Evolutionary conservation across 495 filamentous ascomycete species (phyloP).

Genomic region (Hypoxylon intermedium): DNA sequence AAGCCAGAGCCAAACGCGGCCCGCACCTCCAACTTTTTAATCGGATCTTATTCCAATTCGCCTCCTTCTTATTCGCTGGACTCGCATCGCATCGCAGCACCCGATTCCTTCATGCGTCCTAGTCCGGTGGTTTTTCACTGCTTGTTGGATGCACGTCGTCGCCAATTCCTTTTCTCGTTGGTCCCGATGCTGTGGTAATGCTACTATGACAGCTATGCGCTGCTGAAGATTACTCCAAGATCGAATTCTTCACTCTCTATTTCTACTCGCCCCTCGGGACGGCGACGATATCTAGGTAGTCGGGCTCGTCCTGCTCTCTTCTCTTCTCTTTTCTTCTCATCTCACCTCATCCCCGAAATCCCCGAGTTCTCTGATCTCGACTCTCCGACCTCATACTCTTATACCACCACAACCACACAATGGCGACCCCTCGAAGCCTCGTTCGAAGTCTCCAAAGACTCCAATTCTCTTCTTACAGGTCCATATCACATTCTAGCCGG

Average conservation of each 20-base stretch:
- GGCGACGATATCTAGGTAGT: no score
- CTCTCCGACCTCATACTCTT: conserved; percentile 10
- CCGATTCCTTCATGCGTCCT: conserved; percentile 4
- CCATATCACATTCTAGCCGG: conserved; percentile 13
- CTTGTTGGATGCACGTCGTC: conserved; percentile 30
- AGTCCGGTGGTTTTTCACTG: conserved; percentile 28
- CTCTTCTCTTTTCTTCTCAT: background rate
- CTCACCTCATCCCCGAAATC: conserved; percentile 15
- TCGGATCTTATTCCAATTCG: conserved; percentile 36
- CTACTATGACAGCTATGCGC: conserved; percentile 18
- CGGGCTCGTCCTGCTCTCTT: no score
- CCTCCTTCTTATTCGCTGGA: conserved; percentile 22
- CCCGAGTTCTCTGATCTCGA: conserved; percentile 14
- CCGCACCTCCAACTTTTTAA: conserved; percentile 18
- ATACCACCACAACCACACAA: conserved; percentile 9
- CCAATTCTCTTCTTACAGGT: conserved; percentile 4
- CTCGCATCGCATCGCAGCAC: conserved; percentile 29
- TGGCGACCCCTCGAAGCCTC: conserved; percentile 30
- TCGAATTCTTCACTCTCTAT: background rate
- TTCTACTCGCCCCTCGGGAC: background rate
- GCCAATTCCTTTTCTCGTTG: conserved; percentile 14
- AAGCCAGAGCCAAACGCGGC: conserved; percentile 9
- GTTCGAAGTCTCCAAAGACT: conserved; percentile 21
- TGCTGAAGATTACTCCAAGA: conserved; percentile 2
- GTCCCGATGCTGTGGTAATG: conserved; percentile 10